A percentile compares a stretch with the other conserved stretches of the same genome.
Conservation (phyloP, 176 grass and related monocot species). For the Eragrostis nindensis region DNA sequence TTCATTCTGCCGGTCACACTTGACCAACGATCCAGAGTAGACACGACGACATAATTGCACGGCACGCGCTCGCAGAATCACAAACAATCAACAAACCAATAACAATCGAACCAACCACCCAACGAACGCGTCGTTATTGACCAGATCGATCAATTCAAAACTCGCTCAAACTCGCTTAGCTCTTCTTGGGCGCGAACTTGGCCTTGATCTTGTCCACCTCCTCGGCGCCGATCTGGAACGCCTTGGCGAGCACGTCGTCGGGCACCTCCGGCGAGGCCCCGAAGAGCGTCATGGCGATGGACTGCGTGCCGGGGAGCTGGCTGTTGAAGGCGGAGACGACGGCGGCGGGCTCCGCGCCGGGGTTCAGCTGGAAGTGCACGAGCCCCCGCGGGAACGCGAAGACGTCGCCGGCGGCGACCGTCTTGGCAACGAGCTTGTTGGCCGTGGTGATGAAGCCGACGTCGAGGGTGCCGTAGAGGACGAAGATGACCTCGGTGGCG, state of each 20-base stretch:
- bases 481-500: slow-evolving; percentile 86
- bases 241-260: slow-evolving; percentile 63
- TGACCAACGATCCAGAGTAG: background rate
- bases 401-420: slow-evolving; percentile 60
- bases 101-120: background rate
- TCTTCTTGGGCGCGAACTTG: slow-evolving; percentile 64
- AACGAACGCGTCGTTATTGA: background rate
- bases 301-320: slow-evolving; percentile 81
- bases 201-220: slow-evolving; percentile 74
- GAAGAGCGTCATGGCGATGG: slow-evolving; percentile 68
- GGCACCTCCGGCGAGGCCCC: slow-evolving; percentile 49
- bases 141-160: background rate
- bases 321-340: slow-evolving; percentile 81
- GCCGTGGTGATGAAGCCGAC: slow-evolving; percentile 84
- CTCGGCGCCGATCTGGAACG: slow-evolving; percentile 65
- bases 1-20: slow-evolving; percentile 5
- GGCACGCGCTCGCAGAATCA: background rate
- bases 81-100: too few relatives aligned
- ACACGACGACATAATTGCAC: background rate
- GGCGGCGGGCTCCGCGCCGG: slow-evolving; percentile 42
- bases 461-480: slow-evolving; percentile 70
- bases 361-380: slow-evolving; percentile 85
- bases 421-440: slow-evolving; percentile 69
- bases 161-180: background rate
- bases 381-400: slow-evolving; percentile 74